Evolutionary conservation across 768 basidiomycete genomes (phyloP), one percentile per base, ranked within the genome.

Genomic region (Calocera cornea): DNA sequence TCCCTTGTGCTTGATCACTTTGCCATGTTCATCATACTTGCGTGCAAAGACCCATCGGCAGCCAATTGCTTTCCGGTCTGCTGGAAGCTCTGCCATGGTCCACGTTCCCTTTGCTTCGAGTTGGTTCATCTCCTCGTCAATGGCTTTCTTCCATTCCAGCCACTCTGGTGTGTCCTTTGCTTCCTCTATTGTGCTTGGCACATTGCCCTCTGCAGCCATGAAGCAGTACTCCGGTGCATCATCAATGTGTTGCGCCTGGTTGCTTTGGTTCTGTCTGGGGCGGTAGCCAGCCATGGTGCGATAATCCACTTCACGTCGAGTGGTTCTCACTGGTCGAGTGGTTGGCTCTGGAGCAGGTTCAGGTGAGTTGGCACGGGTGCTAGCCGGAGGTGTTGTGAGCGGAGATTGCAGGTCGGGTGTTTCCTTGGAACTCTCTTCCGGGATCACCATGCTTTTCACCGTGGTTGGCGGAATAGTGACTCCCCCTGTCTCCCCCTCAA

Each of bases 41-140:
- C 60, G 70, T 0, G 65, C 71, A 67, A 74, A 79, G 1, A 78
- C 78, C 79, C 79, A 80, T 5, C 68, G 66, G 12, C 73, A 69
- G 0, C 73, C 73, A 19, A 82, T 75, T 0, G 76, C 69, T 27
- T 73, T 75, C 17, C 71, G 68, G 24, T 71, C 76, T 29, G 65
- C 33, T 1, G 80, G 76, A 0, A 76, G 68, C 1, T 47, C 64
- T 0, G 70, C 67, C 0, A 68, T 69, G 41, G 73, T 70, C 68
- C 78, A 79, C 0, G 79, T 75, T 1, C 73, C 49, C n/a, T 70
- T 71, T 27, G 67, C 67, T n/a, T 68, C 64, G 24, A 75, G 71
- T 36, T 69, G 68, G 14, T 34, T 49, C 1, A 73, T 44, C 67
- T 76, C 75, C 49, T 69, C 69, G 19, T 72, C 68, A 67, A 74